These are phyloP conservation scores for Botryotinia narcissicola DNA, from an alignment of 2,329 filamentous ascomycete genomes.

Conservation along the genomic window DNA sequence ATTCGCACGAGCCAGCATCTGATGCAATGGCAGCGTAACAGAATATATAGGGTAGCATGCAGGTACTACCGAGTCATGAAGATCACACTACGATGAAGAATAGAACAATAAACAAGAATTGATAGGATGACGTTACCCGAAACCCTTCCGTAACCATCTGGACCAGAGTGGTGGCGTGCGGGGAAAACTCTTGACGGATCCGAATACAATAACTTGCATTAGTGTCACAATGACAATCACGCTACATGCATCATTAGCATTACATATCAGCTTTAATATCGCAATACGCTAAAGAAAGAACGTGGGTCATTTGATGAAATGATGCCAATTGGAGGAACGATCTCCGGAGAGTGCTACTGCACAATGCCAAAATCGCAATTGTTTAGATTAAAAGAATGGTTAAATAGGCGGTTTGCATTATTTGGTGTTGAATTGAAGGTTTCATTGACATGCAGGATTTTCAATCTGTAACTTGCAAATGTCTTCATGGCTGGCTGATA, in stretches of 20 bases:
- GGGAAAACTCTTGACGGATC: not conserved
- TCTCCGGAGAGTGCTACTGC: not conserved
- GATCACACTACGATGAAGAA: not conserved
- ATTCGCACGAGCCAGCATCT: not conserved
- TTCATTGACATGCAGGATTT: not conserved
- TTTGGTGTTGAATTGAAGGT: not conserved
- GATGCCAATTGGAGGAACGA: not conserved
- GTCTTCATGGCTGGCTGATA: not conserved
- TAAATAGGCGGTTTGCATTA: not conserved
- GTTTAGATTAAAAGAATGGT: not conserved
- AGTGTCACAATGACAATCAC: not conserved
- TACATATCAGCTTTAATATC: not conserved
- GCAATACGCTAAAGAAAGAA: not conserved
- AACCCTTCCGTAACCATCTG: too few species aligned
- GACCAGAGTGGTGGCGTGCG: not conserved
- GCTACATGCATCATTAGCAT: not conserved
- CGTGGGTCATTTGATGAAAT: not conserved
- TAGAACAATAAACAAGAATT: not conserved
- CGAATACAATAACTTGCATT: not conserved
- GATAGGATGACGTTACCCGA: not conserved
- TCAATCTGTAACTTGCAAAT: not conserved
- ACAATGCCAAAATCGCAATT: not conserved
- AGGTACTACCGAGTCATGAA: not conserved
- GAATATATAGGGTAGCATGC: not conserved
- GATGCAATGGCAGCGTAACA: not conserved